phyloP scores from a whole-genome alignment of 139 green algal species.

The Dunaliella sp. region DNA sequence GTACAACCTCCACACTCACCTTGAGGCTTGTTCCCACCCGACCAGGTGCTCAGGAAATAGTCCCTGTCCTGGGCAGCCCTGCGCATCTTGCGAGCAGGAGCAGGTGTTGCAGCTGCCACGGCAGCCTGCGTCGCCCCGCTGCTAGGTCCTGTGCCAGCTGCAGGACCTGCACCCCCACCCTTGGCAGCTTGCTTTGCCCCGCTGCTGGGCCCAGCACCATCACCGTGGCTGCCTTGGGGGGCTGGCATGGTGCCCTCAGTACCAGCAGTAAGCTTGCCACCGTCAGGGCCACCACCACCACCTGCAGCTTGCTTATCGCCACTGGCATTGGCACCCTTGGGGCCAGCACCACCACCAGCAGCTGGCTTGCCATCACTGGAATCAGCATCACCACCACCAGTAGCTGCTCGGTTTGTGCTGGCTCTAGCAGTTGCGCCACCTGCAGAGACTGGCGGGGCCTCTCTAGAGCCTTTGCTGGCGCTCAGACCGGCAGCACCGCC shows the following conservation, averaged over 20 bases:
- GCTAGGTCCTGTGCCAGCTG: not conserved
- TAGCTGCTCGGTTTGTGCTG: too few species aligned
- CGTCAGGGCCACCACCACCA: not conserved
- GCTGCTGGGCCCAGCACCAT: not conserved
- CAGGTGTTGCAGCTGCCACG: not conserved
- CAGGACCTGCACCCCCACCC: not conserved
- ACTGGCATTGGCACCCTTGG: not conserved
- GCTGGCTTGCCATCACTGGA: not conserved
- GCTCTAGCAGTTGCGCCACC: too few species aligned
- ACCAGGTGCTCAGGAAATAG: conserved; percentile 7
- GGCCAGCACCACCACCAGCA: not conserved
- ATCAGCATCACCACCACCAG: not conserved
- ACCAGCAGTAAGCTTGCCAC: not conserved
- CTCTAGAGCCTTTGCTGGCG: too few species aligned
- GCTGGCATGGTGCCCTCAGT: too few species aligned
- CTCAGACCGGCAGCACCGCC: too few species aligned
- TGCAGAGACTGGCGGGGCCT: too few species aligned
- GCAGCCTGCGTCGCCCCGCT: not conserved
- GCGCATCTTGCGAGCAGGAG: not conserved
- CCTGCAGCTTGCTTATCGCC: too few species aligned
- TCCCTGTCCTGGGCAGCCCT: not conserved
- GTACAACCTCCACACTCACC: not conserved
- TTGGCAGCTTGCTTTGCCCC: not conserved
- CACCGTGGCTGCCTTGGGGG: not conserved
- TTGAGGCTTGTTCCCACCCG: not conserved